Percentiles rank a stretch among this genome's conserved stretches.
phyloP scores from a whole-genome alignment of 306 rosid species.

The Dalbergia oliveri region DNA sequence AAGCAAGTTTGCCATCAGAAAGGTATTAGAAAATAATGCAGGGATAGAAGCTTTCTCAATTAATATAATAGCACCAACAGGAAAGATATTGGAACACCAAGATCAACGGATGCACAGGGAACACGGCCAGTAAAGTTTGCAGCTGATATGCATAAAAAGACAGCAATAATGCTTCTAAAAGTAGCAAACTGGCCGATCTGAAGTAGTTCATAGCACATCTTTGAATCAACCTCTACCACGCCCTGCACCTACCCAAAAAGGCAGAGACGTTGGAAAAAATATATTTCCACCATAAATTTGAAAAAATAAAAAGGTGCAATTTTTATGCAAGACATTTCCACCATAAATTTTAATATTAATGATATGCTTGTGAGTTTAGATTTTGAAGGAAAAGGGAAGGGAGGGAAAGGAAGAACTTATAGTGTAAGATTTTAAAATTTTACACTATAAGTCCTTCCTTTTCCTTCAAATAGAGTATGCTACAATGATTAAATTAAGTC shows the following conservation, averaged over 20 bases:
- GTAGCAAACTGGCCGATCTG: conserved; percentile 53
- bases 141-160: conserved; percentile 34
- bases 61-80: conserved; percentile 31
- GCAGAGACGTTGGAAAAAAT: conserved; percentile 13
- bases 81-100: conserved; percentile 25
- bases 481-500: no score
- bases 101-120: conserved; percentile 38
- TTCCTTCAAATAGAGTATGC: no score
- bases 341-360: background rate
- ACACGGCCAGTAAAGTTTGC: conserved; percentile 25
- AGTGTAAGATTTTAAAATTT: no score
- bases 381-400: no score
- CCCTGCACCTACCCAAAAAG: conserved; percentile 61
- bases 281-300: background rate
- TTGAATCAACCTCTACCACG: conserved; percentile 69
- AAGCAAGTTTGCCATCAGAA: background rate
- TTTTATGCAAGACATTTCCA: background rate
- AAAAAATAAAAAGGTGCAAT: background rate
- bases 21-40: conserved; percentile 29
- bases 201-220: conserved; percentile 20
- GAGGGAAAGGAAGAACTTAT: no score
- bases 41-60: conserved; percentile 13
- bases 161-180: conserved; percentile 61
- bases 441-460: no score
- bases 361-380: no score